Conservation (phyloP, 441 rosid species). For the Pelargonium myrrhifolium region DNA sequence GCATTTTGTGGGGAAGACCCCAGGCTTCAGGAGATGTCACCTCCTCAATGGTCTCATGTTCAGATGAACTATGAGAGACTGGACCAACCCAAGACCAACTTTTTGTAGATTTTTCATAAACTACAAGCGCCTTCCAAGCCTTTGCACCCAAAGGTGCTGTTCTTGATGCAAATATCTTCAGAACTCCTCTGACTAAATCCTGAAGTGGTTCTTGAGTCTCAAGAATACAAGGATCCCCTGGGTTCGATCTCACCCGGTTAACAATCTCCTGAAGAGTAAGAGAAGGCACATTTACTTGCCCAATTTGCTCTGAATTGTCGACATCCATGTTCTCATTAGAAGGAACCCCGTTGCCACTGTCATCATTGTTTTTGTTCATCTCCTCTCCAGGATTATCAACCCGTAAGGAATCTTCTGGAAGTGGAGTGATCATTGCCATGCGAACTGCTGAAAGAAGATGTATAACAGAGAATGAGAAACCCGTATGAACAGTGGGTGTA, state of each 20-base stretch:
- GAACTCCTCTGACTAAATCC: conserved; percentile 90
- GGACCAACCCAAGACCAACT: conserved; percentile 97
- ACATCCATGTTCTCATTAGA: conserved; percentile 38
- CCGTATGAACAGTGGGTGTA: conserved; percentile 87
- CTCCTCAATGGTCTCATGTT: conserved; percentile 72
- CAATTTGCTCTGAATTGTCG: conserved; percentile 35
- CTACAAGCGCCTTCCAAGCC: conserved; percentile 90
- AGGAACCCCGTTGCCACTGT: conserved; percentile 37
- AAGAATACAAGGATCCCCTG: conserved; percentile 90
- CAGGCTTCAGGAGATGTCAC: conserved; percentile 94
- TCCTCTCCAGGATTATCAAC: conserved; percentile 43
- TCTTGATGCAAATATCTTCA: conserved; percentile 79
- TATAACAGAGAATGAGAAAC: conserved; percentile 88
- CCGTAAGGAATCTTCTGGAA: conserved; percentile 58
- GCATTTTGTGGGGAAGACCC: conserved; percentile 92
- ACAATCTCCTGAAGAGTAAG: conserved; percentile 89
- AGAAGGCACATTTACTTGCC: conserved; percentile 45
- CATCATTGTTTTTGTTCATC: conserved; percentile 43
- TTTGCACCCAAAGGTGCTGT: conserved; percentile 98
- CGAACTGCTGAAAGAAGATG: conserved; percentile 98
- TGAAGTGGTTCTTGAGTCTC: conserved; percentile 94
- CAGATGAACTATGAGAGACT: conserved; percentile 39
- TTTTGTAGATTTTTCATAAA: conserved; percentile 68
- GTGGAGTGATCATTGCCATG: conserved; percentile 64
- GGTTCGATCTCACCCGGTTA: conserved; percentile 73